Evolutionary conservation across 768 basidiomycete species (phyloP).

Genomic region (Psilocybe sp.): DNA sequence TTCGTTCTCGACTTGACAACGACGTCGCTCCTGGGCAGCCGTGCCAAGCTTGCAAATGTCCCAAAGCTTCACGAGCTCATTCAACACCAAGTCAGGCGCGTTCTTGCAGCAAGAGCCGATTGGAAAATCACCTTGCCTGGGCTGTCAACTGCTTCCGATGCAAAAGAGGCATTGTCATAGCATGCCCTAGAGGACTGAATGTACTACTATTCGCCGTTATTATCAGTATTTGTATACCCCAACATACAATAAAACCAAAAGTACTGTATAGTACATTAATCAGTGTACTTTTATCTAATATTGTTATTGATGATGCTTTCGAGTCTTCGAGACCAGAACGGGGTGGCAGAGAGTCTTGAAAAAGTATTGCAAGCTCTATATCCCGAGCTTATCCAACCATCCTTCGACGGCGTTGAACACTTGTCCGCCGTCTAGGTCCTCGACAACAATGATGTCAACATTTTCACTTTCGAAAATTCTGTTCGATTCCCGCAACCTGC

Average conservation of each 20-base stretch:
- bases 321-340: not conserved
- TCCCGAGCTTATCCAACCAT: slow-evolving; percentile 56
- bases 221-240: slow-evolving; percentile 6
- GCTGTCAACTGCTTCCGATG: slow-evolving; percentile 37
- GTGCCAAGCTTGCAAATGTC: slow-evolving; percentile 96
- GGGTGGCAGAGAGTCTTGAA: too few species aligned
- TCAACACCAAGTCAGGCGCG: slow-evolving; percentile 73
- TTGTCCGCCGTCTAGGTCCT: slow-evolving; percentile 32
- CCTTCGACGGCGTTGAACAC: slow-evolving; percentile 40
- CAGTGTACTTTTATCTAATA: slow-evolving; percentile 8
- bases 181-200: slow-evolving; percentile 8
- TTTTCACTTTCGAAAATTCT: slow-evolving; percentile 35
- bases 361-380: slow-evolving; percentile 26
- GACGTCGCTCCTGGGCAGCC: slow-evolving; percentile 89
- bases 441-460: slow-evolving; percentile 36
- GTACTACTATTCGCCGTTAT: not conserved
- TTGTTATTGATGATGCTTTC: slow-evolving; percentile 9
- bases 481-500: slow-evolving; percentile 30
- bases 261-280: slow-evolving; percentile 4
- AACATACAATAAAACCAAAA: slow-evolving; percentile 4
- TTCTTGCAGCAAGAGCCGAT: slow-evolving; percentile 54
- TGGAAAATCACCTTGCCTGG: slow-evolving; percentile 74
- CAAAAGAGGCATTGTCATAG: slow-evolving; percentile 23
- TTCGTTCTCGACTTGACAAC: slow-evolving; percentile 87
- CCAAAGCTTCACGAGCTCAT: slow-evolving; percentile 97